A percentile compares a stretch with the other conserved stretches of the same genome.
Evolutionary conservation across 768 basidiomycete species (phyloP).

Genomic region (Leucocoprinus leucothites): DNA sequence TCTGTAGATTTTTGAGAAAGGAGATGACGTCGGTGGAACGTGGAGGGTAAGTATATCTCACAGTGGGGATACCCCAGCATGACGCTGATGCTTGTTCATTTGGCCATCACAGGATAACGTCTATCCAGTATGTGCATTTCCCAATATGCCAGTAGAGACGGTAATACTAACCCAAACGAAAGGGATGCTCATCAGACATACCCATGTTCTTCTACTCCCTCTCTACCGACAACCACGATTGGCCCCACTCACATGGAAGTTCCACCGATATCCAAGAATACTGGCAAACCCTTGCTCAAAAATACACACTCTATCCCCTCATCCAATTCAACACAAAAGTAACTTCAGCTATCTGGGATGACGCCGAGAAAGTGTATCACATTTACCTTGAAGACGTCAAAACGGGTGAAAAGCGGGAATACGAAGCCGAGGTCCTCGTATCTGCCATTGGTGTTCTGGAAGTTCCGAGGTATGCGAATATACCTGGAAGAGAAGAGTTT

Average conservation of each 20-base stretch:
- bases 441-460: constrained; percentile 49
- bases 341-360: constrained; percentile 43
- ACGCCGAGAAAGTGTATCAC: constrained; percentile 31
- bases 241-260: constrained; percentile 37
- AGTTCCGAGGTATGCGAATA: constrained; percentile 34
- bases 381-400: constrained; percentile 30
- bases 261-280: constrained; percentile 42
- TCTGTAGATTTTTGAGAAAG: constrained; percentile 45
- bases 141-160: background rate
- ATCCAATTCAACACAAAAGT: constrained; percentile 44
- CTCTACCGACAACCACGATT: constrained; percentile 47
- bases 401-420: constrained; percentile 26
- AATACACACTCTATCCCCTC: constrained; percentile 37
- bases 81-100: background rate
- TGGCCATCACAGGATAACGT: constrained; percentile 27
- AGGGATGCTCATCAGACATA: constrained; percentile 47
- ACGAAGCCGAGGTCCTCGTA: constrained; percentile 44
- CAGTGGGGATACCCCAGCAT: background rate
- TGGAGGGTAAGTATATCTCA: constrained; percentile 46
- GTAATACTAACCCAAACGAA: too few species aligned
- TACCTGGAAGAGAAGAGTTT: constrained; percentile 36
- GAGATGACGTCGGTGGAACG: constrained; percentile 42
- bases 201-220: constrained; percentile 40
- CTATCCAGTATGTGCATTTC: constrained; percentile 25
- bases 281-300: constrained; percentile 37